phyloP scores from a whole-genome alignment of 176 grass and related monocot genomes.

The Typha latifolia region DNA sequence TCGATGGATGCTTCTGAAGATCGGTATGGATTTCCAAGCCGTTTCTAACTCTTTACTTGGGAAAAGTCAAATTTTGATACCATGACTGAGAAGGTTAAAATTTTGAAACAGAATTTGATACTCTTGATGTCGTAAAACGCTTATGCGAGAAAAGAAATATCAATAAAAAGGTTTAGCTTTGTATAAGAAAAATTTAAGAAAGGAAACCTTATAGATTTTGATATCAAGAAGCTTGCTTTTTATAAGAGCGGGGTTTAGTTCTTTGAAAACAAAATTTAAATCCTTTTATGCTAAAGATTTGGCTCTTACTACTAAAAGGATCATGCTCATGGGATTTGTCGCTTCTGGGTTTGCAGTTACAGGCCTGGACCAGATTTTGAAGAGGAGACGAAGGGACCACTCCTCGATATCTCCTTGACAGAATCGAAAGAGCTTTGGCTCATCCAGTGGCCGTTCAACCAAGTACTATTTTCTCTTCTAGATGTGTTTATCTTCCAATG shows the following conservation, averaged over 20 bases:
- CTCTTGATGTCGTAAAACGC: background rate
- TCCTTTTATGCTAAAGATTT: background rate
- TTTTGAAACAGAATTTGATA: background rate
- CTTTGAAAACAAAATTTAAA: too few relatives aligned
- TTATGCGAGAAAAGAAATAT: background rate
- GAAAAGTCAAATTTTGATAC: background rate
- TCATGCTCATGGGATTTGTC: background rate
- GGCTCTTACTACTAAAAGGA: background rate
- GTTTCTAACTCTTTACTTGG: background rate
- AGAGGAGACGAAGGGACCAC: conserved; percentile 23
- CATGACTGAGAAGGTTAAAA: background rate
- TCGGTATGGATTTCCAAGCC: background rate
- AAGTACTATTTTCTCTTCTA: conserved; percentile 22
- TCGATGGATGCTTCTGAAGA: background rate
- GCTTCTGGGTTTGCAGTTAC: background rate
- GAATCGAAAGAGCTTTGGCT: conserved; percentile 78
- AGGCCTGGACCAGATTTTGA: conserved; percentile 23
- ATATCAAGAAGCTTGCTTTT: too few relatives aligned
- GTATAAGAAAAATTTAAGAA: too few relatives aligned
- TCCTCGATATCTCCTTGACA: conserved; percentile 34
- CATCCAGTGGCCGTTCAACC: conserved; percentile 71
- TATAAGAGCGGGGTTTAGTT: too few relatives aligned
- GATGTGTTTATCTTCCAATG: background rate
- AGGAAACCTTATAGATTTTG: too few relatives aligned
- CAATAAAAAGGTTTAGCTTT: too few relatives aligned